Conservation (phyloP, 2,329 filamentous ascomycete genomes). For the Sporothrix sp. region DNA sequence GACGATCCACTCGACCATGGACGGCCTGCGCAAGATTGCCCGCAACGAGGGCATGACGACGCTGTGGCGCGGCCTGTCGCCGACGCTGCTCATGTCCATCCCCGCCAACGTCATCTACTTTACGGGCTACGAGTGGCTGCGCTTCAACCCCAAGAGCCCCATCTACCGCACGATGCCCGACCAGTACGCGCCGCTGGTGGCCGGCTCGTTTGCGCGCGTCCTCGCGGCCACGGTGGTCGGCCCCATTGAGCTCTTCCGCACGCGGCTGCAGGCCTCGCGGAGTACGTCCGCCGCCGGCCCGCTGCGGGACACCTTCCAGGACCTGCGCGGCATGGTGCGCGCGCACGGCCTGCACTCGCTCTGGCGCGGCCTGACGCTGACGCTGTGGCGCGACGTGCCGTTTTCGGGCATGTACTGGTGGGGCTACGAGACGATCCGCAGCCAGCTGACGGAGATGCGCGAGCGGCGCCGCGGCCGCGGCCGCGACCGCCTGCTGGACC, state of each 20-base stretch:
- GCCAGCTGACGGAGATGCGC: conserved; percentile 59
- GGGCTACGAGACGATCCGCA: conserved; percentile 82
- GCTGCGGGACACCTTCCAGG: conserved; percentile 67
- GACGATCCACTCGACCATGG: conserved; percentile 82
- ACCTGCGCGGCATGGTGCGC: conserved; percentile 69
- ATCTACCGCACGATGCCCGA: conserved; percentile 55
- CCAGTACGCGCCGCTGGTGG: conserved; percentile 67
- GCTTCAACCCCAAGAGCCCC: conserved; percentile 63
- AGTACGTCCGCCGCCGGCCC: conserved; percentile 53
- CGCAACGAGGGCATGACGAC: conserved; percentile 80
- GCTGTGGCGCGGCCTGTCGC: conserved; percentile 88
- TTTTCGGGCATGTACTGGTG: conserved; percentile 98
- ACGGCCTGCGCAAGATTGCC: conserved; percentile 88
- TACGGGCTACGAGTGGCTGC: conserved; percentile 92
- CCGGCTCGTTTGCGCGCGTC: conserved; percentile 67
- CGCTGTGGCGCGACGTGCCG: conserved; percentile 92
- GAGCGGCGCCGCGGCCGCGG: conserved; percentile 40
- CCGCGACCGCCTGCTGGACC: conserved; percentile 22
- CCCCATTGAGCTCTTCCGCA: conserved; percentile 90
- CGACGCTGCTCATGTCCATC: conserved; percentile 86
- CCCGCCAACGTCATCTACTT: conserved; percentile 98
- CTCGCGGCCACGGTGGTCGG: conserved; percentile 75
- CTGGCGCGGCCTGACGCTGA: conserved; percentile 84
- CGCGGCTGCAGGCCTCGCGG: conserved; percentile 73
- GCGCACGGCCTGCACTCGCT: conserved; percentile 68